Percentiles rank a stretch among this genome's conserved stretches.
phyloP scores from a whole-genome alignment of 441 rosid genomes.

The Brassica balearica region DNA sequence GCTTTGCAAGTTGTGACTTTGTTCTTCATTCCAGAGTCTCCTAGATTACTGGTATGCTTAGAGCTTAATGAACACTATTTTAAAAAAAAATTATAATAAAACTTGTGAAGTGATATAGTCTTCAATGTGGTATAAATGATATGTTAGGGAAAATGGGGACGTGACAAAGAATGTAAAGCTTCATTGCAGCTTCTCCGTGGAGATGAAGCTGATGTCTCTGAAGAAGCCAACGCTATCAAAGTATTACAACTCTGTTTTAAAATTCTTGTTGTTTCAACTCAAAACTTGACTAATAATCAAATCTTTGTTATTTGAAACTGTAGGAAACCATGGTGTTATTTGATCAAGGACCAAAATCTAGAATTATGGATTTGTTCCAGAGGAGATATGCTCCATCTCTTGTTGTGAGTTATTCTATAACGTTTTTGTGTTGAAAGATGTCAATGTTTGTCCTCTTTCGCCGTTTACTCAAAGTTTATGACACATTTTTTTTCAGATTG shows the following conservation, averaged over 20 bases:
- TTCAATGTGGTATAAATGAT: not conserved
- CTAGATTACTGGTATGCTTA: slow-evolving; percentile 51
- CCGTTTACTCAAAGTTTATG: not conserved
- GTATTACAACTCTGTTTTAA: slow-evolving; percentile 30
- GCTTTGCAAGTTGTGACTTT: slow-evolving; percentile 48
- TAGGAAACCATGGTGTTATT: slow-evolving; percentile 44
- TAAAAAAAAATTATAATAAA: not conserved
- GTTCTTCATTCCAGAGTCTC: slow-evolving; percentile 62
- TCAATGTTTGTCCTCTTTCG: not conserved
- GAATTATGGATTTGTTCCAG: slow-evolving; percentile 55
- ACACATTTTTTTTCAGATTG: slow-evolving; percentile 48
- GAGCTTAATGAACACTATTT: not conserved
- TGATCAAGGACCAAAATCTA: slow-evolving; percentile 41
- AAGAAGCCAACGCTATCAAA: slow-evolving; percentile 63
- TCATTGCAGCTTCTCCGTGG: slow-evolving; percentile 62
- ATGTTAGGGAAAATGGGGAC: slow-evolving; percentile 56
- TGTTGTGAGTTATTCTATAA: slow-evolving; percentile 37
- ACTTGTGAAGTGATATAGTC: not conserved
- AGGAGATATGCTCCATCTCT: slow-evolving; percentile 51
- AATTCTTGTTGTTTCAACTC: not conserved
- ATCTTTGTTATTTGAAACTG: slow-evolving; percentile 3
- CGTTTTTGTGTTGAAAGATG: not conserved
- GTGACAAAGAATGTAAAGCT: slow-evolving; percentile 56
- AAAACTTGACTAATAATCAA: slow-evolving; percentile 10
- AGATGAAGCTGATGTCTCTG: slow-evolving; percentile 51